Conservation (phyloP, 2,329 filamentous ascomycete species). For the Aureobasidium sp. region DNA sequence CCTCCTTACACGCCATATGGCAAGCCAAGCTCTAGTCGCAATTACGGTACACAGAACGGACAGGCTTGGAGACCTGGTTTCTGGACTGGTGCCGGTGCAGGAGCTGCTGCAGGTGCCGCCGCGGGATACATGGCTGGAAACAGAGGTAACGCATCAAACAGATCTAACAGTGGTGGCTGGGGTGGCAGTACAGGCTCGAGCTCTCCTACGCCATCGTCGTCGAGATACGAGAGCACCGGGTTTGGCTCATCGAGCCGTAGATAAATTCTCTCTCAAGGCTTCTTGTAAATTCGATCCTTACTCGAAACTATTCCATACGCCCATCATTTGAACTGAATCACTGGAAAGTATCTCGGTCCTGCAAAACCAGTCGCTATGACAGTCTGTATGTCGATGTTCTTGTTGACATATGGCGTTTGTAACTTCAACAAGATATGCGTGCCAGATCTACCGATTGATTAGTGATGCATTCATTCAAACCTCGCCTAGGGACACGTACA, state of each 20-base stretch:
- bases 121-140: conserved; percentile 57
- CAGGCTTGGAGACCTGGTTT: conserved; percentile 63
- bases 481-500: conserved; percentile 36
- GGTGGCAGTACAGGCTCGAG: conserved; percentile 14
- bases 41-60: conserved; percentile 15
- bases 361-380: conserved; percentile 77
- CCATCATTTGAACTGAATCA: conserved; percentile 6
- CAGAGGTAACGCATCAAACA: conserved; percentile 22
- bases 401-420: conserved; percentile 67
- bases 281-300: not conserved
- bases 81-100: conserved; percentile 60
- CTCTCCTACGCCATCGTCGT: conserved; percentile 19
- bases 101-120: conserved; percentile 60
- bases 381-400: conserved; percentile 84
- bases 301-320: not conserved
- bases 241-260: conserved; percentile 27
- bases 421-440: conserved; percentile 83
- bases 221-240: conserved; percentile 25
- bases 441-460: conserved; percentile 46
- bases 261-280: conserved; percentile 9
- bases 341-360: conserved; percentile 55
- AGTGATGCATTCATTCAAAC: not conserved
- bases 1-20: conserved; percentile 36
- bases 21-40: not conserved
- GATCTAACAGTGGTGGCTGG: conserved; percentile 19